phyloP scores from a whole-genome alignment of 2,329 filamentous ascomycete genomes.

The Aspergillus brunneoviolaceus region DNA sequence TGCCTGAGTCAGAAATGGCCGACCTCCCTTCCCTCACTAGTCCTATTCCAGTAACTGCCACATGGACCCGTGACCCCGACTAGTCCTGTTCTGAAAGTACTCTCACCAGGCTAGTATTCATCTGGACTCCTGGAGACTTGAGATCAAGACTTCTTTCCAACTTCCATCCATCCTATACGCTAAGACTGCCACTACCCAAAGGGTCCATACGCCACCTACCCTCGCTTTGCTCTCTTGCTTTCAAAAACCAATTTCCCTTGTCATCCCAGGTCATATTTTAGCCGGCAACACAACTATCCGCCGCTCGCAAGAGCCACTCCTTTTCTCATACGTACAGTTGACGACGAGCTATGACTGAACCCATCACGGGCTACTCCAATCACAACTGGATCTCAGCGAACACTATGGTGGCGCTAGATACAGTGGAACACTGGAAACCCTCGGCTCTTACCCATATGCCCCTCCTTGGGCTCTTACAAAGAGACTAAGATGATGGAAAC shows the following conservation, averaged over 20 bases:
- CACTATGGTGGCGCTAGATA: not conserved
- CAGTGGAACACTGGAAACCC: not conserved
- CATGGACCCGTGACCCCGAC: not conserved
- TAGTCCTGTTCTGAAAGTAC: not conserved
- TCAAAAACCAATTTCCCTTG: too few species aligned
- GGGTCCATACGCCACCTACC: not conserved
- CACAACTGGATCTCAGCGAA: not conserved
- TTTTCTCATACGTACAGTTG: not conserved
- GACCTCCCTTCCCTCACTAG: constrained; percentile 10
- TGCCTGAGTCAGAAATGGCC: constrained; percentile 13
- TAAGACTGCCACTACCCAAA: not conserved
- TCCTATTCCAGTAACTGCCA: constrained; percentile 1
- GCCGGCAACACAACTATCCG: not conserved
- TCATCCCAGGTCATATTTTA: not conserved
- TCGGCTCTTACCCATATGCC: not conserved
- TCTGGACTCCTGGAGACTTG: too few species aligned
- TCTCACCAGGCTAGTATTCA: too few species aligned
- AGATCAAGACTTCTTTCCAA: not conserved
- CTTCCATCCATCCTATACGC: not conserved
- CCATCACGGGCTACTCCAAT: not conserved
- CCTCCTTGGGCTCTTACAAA: not conserved
- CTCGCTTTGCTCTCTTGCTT: not conserved
- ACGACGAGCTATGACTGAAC: not conserved
- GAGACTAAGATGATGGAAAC: not conserved
- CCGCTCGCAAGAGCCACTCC: not conserved